Percentiles rank a stretch among this genome's conserved stretches.
Evolutionary conservation across 768 basidiomycete species (phyloP).

Genomic region (Mrakia blollopis): DNA sequence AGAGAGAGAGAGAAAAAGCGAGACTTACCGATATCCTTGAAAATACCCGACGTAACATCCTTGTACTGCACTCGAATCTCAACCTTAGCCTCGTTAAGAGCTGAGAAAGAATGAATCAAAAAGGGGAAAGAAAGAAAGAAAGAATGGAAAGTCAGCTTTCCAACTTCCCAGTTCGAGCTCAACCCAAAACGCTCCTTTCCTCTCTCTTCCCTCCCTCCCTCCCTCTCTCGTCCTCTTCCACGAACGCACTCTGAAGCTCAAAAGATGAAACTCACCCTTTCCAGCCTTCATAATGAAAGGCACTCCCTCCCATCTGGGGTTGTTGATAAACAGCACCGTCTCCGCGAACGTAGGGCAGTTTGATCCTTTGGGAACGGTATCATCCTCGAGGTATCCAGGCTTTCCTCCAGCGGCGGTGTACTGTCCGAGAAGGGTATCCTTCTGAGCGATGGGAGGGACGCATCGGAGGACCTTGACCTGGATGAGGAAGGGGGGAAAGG

Average conservation of each 20-base stretch:
- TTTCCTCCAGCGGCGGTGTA: slow-evolving; percentile 71
- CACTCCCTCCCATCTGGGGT: slow-evolving; percentile 96
- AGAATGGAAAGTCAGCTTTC: background rate
- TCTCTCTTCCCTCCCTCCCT: background rate
- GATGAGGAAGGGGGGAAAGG: background rate
- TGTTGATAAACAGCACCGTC: slow-evolving; percentile 82
- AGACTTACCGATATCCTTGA: slow-evolving; percentile 65
- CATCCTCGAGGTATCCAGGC: slow-evolving; percentile 98
- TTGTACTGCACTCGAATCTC: slow-evolving; percentile 98
- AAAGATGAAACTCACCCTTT: slow-evolving; percentile 54
- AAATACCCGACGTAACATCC: slow-evolving; percentile 93
- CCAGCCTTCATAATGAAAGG: slow-evolving; percentile 98
- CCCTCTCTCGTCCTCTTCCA: background rate
- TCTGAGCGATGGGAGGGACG: slow-evolving; percentile 71
- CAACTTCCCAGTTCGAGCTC: no score
- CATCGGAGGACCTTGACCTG: slow-evolving; percentile 93
- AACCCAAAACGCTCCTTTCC: no score
- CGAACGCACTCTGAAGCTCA: background rate
- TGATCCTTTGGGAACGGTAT: slow-evolving; percentile 86
- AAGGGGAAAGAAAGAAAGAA: slow-evolving; percentile 22
- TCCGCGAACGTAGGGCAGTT: slow-evolving; percentile 93
- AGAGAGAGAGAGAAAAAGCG: no score
- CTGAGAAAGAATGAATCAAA: slow-evolving; percentile 47
- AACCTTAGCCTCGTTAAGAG: slow-evolving; percentile 96
- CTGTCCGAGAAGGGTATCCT: slow-evolving; percentile 87